Base-by-base conservation (phyloP, 768 basidiomycete genomes). In the Trametes elegans region DNA sequence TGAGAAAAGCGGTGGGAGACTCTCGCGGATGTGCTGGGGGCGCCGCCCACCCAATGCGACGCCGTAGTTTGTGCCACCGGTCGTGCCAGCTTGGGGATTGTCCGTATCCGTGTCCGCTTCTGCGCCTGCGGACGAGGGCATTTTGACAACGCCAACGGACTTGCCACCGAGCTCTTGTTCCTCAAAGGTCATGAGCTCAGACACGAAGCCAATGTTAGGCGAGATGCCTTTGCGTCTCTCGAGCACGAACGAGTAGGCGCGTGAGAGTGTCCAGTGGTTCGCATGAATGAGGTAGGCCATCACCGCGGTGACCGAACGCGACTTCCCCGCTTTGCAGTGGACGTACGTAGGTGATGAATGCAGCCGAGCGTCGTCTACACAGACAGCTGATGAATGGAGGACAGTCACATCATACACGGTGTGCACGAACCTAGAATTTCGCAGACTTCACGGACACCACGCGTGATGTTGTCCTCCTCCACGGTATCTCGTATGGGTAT, bases 261-360 rank as follows among this genome's bases (percentile, higher is more conserved):
- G 83, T 28, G 92, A 88, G 36, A 98, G 81, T 18, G 93, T 90
- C 96, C 96, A 98, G 66, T 94, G 93, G 66, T 97, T 94, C 9
- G 94, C 90, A 64, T 97, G 95, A 60, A 98, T 97, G 53, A 98
- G 87, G 68, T 97, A 98, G 2, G 92, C 95, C 76, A 98, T 93
- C 35, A 97, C 95, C 11, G 94, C 93, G 0, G 95, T 97, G 26
- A 97, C 95, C 1, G 92, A 95, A 13, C 96, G 86, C 2, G 92
- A 94, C 74, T 94, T 97, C 5, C 95, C 96, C 5, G 91, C 94
- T 72, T 90, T 93, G 73, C 95, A 98, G 68, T 98, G 96, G 13
- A 98, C 94, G 64, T 96, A 98, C 1, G 90, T 90, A 7, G 93
- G 86, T 18, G 91, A 82, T 0, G 87, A 90, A 60, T 93, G 93